Evolutionary conservation across 345 rosid genomes (phyloP), one percentile per base, ranked within the genome.

Genomic region (Brassica carinata): DNA sequence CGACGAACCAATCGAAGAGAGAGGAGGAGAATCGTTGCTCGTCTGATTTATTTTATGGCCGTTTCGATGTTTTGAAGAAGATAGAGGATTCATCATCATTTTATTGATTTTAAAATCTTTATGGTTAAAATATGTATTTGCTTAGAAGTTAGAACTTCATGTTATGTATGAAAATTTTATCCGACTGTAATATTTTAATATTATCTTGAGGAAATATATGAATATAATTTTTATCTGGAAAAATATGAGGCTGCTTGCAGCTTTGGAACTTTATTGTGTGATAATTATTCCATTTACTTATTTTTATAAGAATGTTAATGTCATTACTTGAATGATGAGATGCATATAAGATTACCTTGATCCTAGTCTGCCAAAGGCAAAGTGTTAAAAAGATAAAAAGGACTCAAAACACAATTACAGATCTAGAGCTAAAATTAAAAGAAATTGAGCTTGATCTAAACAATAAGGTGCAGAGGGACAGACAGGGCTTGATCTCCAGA

Each of bases 21-120:
- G 71, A 74, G 0, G 79, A 33, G 4, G 58, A 80, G 67, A 13
- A 80, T 69, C 67, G 17, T 63, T 80, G 83, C 23, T 74, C 83
- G 0, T 26, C 64, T 74, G 75, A 62, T 69, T 74, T 5, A 62
- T 17, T 64, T 45, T 26, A 7, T 71, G 63, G 36, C 5, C 72
- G 14, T 10, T 51, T 29, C 2, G 55, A 63, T 40, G 64, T 43
- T 65, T 80, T 63, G 67, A 30, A 75, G 7, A 67, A 36, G 30
- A 19, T 29, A 18, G 53, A 69, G 10, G 66, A 55, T 19, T 59
- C 72, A 53, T 36, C 18, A 7, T 69, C 76, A 27, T 80, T 64
- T 70, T 64, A 80, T 69, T 75, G 72, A 75, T 63, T 80, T 62
- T 14, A 23, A 15, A 10, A 61, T 8, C 5, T 7, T n/a, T 59